A percentile compares a stretch with the other conserved stretches of the same genome.
Evolutionary conservation across 2,329 filamentous ascomycete genomes (phyloP).

Genomic region (Rugonectria rugulosa): DNA sequence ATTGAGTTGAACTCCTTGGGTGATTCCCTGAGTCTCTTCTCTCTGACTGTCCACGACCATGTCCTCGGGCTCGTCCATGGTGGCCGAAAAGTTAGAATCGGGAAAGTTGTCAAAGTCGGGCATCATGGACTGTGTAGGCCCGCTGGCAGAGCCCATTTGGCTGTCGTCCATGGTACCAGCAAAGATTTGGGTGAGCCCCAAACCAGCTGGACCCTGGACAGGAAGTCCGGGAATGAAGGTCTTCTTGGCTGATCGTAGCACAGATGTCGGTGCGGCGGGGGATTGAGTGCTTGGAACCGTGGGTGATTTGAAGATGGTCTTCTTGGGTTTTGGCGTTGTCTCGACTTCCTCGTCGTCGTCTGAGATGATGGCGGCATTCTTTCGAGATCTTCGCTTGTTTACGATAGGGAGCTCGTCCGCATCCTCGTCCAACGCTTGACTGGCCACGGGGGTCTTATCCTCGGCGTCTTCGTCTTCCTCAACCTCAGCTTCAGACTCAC

Average conservation of each 20-base stretch:
- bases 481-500: conserved; percentile 44
- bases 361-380: conserved; percentile 63
- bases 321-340: conserved; percentile 61
- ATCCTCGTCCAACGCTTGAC: conserved; percentile 43
- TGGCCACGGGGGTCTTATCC: conserved; percentile 47
- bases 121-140: conserved; percentile 56
- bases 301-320: conserved; percentile 52
- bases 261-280: conserved; percentile 66
- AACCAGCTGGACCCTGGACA: conserved; percentile 64
- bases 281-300: conserved; percentile 53
- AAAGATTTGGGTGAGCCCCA: conserved; percentile 90
- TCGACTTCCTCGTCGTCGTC: conserved; percentile 64
- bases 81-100: conserved; percentile 68
- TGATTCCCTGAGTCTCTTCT: conserved; percentile 45
- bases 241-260: conserved; percentile 73
- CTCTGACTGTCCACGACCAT: conserved; percentile 56
- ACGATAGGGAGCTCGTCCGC: conserved; percentile 50
- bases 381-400: conserved; percentile 56
- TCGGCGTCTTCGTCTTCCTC: conserved; percentile 35
- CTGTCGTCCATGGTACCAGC: conserved; percentile 84
- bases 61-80: conserved; percentile 63
- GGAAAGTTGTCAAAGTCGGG: conserved; percentile 65
- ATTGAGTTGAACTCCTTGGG: conserved; percentile 60
- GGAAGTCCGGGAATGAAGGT: conserved; percentile 74
- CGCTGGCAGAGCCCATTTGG: conserved; percentile 46